These are phyloP conservation scores for Populus simonii DNA, from an alignment of 345 rosid genomes.

Conservation along the genomic window DNA sequence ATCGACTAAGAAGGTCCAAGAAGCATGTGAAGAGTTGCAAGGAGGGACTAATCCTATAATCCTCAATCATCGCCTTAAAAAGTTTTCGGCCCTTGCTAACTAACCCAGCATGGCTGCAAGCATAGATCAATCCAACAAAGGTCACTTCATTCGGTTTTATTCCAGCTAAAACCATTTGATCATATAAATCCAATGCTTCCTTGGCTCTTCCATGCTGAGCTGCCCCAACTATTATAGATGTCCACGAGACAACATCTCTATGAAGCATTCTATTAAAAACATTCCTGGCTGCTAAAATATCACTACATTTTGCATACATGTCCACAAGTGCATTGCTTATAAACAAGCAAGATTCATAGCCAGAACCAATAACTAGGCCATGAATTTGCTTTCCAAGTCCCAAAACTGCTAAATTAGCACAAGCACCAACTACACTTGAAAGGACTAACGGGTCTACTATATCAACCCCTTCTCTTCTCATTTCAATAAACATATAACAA, in stretches of 20 bases:
- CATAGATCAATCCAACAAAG: constrained; percentile 68
- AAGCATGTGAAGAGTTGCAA: constrained; percentile 76
- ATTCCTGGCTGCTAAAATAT: constrained; percentile 49
- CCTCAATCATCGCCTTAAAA: constrained; percentile 57
- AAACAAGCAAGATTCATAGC: constrained; percentile 58
- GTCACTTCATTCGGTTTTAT: constrained; percentile 80
- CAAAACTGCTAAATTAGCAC: constrained; percentile 61
- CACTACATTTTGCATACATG: constrained; percentile 87
- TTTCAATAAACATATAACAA: constrained; percentile 45
- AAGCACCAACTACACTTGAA: constrained; percentile 68
- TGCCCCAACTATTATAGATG: constrained; percentile 70
- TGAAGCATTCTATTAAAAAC: constrained; percentile 46
- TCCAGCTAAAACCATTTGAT: constrained; percentile 57
- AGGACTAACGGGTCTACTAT: constrained; percentile 74
- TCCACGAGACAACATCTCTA: constrained; percentile 80
- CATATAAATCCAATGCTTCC: constrained; percentile 58
- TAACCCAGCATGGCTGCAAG: constrained; percentile 78
- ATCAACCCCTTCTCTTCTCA: constrained; percentile 66
- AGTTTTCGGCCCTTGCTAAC: constrained; percentile 57
- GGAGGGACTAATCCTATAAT: constrained; percentile 53
- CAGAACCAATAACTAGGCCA: constrained; percentile 47
- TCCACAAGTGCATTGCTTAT: constrained; percentile 67
- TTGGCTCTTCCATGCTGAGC: constrained; percentile 76
- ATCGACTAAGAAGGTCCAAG: constrained; percentile 74
- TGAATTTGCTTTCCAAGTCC: constrained; percentile 69